A percentile compares a stretch with the other conserved stretches of the same genome.
phyloP scores from a whole-genome alignment of 768 basidiomycete species.

The Kockovaella imperatae region DNA sequence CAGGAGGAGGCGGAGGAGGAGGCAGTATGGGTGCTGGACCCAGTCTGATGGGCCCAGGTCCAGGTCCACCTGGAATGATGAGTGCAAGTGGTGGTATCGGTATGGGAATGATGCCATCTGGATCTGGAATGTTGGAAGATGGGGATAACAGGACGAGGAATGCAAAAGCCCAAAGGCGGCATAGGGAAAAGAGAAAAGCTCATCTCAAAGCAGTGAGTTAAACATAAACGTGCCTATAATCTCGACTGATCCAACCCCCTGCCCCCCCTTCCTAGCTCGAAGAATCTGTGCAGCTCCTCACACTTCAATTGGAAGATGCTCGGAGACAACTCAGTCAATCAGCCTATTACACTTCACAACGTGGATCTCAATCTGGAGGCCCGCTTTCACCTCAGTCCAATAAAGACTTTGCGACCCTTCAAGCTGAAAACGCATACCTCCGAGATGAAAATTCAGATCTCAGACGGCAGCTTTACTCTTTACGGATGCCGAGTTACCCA shows the following conservation, averaged over 20 bases:
- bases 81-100: not conserved
- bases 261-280: slow-evolving; percentile 25
- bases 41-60: not conserved
- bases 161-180: slow-evolving; percentile 42
- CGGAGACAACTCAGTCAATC: slow-evolving; percentile 26
- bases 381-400: slow-evolving; percentile 15
- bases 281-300: slow-evolving; percentile 32
- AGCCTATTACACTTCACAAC: slow-evolving; percentile 2
- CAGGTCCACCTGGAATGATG: not conserved
- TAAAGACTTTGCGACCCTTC: slow-evolving; percentile 18
- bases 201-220: slow-evolving; percentile 38
- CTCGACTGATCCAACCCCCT: not conserved
- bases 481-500: slow-evolving; percentile 1
- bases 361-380: not conserved
- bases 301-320: slow-evolving; percentile 34
- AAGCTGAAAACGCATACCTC: slow-evolving; percentile 32
- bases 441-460: slow-evolving; percentile 38
- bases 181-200: slow-evolving; percentile 42
- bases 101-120: not conserved
- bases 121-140: slow-evolving; percentile 19
- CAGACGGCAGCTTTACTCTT: slow-evolving; percentile 21
- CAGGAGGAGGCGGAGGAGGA: too few species aligned
- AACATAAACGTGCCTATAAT: not conserved
- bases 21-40: not conserved
- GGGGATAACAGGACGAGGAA: slow-evolving; percentile 37